Evolutionary conservation across 1,284 basidiomycete species (phyloP), one percentile per base, ranked within the genome.

Genomic region (Coniferiporia sulphurascens): DNA sequence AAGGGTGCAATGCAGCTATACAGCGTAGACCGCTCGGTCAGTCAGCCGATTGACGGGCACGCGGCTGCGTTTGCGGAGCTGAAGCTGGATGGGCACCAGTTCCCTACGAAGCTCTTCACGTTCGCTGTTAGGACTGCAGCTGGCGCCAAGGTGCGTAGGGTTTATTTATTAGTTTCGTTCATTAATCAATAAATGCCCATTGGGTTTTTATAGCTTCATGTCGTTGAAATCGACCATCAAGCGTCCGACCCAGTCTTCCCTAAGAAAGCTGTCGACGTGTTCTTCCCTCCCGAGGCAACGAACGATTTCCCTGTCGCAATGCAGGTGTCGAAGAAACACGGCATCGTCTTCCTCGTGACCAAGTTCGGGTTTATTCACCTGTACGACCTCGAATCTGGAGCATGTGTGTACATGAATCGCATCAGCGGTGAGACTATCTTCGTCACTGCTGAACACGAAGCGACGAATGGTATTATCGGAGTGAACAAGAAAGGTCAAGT

Each of bases 281-380:
- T 98, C 79, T 99, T 99, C 85, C 97, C 97, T 58, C 89, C 95
- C 1, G 97, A 99, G 73, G 97, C 97, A 3, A 90, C 90, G 50
- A 98, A 95, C 73, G 97, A 99, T 72, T 99, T 99, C 81, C 97
- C 97, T n/a, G 97, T 99, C 45, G 93, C 96, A 34, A 98, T 99
- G 93, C 97, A 99, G 73, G 93, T 98, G 49, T 99, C 96, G 56
- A 87, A 91, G 74, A 93, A 94, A 70, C 96, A 98, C 74, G 96
- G 96, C 52, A 95, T 99, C 74, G 82, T 98, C 69, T 99, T 97
- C 77, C 84, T 99, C 62, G 92, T 98, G 70, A 99, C 97, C 62
- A 99, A 99, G 74, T 99, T 95, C 72, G 97, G 97, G 54, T 99
- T 99, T 78, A 98, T 99, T 70, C 97, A 99, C 76, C 84, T 99